Evolutionary conservation across 2,329 filamentous ascomycete species (phyloP), one percentile per base, ranked within the genome.

Genomic region (Aspergillus udagawae): DNA sequence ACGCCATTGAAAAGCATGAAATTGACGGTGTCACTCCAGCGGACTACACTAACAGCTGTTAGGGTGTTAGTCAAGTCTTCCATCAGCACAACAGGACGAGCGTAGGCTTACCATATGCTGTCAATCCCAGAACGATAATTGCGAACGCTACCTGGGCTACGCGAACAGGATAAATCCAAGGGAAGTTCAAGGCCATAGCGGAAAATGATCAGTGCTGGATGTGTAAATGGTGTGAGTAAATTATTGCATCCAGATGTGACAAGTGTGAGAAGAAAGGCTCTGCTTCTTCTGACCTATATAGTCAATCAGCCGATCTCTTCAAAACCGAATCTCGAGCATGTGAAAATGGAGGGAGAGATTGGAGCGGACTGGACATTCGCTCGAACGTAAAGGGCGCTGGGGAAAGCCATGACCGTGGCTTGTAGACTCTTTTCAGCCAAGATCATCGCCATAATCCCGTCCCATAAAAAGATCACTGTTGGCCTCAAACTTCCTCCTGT

Each of bases 1-100:
- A 92, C 79, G 44, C 85, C 79, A 70, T 81, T 82, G 82, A 96
- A 96, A 75, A 96, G 80, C 75, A 93, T 82, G 78, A 94, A 96
- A 75, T 87, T 86, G 71, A 89, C 78, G 38, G 81, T 77, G 10
- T 82, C 79, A 7, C 88, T 86, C 38, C 77, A 78, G 52, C 63
- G 54, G 74, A 78, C 81, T 75, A 77, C 79, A 64, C 76, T 75
- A 42, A 86, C 81, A 60, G 87, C 86, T 89, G 64, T 12, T 41
- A 6, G 10, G 6, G 23, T 47, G 25, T 32, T 51, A 12, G 47
- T 29, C 32, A 17, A 17, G 32, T 38, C 14, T 38, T 7, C 14
- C 32, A 38, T 38, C 5, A 38, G n/a, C n/a, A 23, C 44, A 47
- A 25, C 44, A 17, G 23, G 28, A 38, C 20, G 28, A 20, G 25